A percentile compares a stretch with the other conserved stretches of the same genome.
phyloP scores from a whole-genome alignment of 2,329 filamentous ascomycete genomes.

The Coniella vitis region DNA sequence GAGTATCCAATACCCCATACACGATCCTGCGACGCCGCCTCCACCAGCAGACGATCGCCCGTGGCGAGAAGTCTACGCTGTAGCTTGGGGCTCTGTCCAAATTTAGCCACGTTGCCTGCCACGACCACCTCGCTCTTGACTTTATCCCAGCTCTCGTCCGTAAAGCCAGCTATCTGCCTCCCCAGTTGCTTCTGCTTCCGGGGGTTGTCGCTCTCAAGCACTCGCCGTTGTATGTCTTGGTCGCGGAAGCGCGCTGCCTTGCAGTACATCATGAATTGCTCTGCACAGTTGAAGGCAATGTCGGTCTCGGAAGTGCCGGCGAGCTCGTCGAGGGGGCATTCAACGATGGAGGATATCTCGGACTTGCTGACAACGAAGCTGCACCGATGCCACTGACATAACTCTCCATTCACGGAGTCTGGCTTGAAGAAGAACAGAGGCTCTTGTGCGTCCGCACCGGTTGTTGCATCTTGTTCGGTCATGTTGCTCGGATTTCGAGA shows the following conservation, averaged over 20 bases:
- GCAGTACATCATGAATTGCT: background rate
- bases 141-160: background rate
- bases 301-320: background rate
- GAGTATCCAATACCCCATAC: background rate
- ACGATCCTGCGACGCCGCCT: background rate
- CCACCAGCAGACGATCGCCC: background rate
- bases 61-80: background rate
- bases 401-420: background rate
- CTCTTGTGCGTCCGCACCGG: background rate
- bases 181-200: background rate
- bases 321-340: background rate
- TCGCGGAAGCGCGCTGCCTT: background rate
- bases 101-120: background rate
- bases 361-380: background rate
- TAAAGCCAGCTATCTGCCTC: background rate
- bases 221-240: background rate
- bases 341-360: background rate
- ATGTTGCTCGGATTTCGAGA: no score
- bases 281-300: background rate
- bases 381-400: background rate
- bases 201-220: background rate
- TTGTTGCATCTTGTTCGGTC: background rate
- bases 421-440: background rate
- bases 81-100: background rate
- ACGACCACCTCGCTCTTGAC: background rate